Evolutionary conservation across 441 rosid species (phyloP), one percentile per base, ranked within the genome.

Genomic region (Pelargonium australe): DNA sequence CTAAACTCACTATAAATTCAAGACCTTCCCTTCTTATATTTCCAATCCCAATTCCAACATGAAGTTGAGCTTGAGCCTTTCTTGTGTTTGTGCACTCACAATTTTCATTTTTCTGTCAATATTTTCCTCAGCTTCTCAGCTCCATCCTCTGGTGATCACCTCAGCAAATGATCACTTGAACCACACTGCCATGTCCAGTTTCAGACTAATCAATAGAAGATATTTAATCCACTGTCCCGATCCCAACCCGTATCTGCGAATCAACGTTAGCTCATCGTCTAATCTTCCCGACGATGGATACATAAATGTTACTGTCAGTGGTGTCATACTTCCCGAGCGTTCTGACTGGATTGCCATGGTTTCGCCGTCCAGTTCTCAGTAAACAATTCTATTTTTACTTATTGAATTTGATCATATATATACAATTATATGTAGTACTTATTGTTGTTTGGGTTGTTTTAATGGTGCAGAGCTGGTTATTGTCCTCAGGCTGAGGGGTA

Each of bases 311-410:
- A 86, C 75, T 0, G 88, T 85, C n/a, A 65, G 70, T 14, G 94
- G 89, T 1, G 76, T 86, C 61, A 40, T 77, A 19, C 7, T 12
- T 9, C 94, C 94, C 0, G 63, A 81, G 0, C n/a, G 63, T 0
- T 20, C 28, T n/a, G 80, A 85, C 51, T 88, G 94, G 91, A 57
- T 88, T 44, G 94, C 86, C 75, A 86, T 88, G 91, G 81, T 88
- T 17, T 82, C 94, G 16, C 89, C 94, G 19, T 75, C 91, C 12
- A 67, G 65, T 67, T 75, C 89, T 2, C 68, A 72, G 89, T 88
- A 85, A 72, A 31, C 37, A 31, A 31, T 31, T 31, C 37, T 31
- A 0, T 31, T 2, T 2, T 31, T 31, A 31, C 37, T 31, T 2
- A 31, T 49, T 49, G 0, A 13, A 13, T 13, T 49, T 49, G 3